Base-by-base conservation (phyloP, 208 protist species). In the Phytomonas francai region DNA sequence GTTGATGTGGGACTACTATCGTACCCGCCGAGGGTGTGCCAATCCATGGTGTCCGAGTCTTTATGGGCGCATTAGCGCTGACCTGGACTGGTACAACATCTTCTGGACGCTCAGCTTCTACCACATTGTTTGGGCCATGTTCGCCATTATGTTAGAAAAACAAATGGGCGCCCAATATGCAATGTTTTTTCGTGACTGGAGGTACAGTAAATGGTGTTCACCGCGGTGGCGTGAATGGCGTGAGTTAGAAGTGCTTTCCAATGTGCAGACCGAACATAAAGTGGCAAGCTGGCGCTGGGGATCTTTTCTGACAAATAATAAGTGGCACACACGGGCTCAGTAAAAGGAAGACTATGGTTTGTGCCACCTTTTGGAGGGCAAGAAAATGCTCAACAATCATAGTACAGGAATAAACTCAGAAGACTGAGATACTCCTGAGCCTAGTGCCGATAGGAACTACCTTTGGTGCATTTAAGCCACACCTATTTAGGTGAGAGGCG, bases 151-250 rank as follows among this genome's bases (percentile, higher is more conserved):
- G 80, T 63, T 85, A 28, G 88, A 93, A 67, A 80, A 80, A 63
- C 74, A 87, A 56, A 65, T 78, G 30, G 85, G 85, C 4, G 77
- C 89, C 54, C 89, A 92, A 63, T 94, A 94, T 72, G 85, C 85
- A 42, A 89, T 94, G 79, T 82, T 91, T 64, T 91, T 83, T 61
- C 69, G 73, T 14, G 76, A 87, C 59, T 79, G 67, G 51, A 59
- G 56, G 49, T 94, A 92, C 75, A 92, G 85, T 64, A 72, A 68
- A 4, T 86, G 82, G 83, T 94, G 89, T 73, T 92, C 86, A 36
- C 89, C 89, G 66, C 81, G 89, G 16, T 94, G 89, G 86, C 65
- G 89, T 28, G 86, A 94, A 73, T 94, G 89, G 86, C 78, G 89
- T 0, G 89, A 94, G 72, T 28, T 89, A 31, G 79, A 92, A 77